Conservation (phyloP, 139 green algal genomes). For the Chlamydomonas asymmetrica region DNA sequence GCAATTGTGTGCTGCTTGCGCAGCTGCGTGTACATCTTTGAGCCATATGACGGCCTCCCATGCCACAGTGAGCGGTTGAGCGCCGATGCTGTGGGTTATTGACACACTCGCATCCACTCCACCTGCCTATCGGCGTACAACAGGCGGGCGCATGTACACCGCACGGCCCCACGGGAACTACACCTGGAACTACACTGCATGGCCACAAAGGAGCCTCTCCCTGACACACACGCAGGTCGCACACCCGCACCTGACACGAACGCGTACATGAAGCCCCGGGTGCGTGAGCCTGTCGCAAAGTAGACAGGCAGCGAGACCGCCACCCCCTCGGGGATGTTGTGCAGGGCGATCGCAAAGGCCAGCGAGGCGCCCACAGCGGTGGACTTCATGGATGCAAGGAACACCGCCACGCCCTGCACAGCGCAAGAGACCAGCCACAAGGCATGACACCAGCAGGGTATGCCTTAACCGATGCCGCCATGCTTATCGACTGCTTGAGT, state of each 20-base stretch:
- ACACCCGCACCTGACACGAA: conserved; percentile 19
- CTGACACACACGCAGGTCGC: too few species aligned
- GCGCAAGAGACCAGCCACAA: conserved; percentile 32
- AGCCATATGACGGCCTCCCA: not conserved
- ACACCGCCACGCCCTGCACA: conserved; percentile 64
- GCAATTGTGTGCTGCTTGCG: too few species aligned
- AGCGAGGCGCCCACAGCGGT: conserved; percentile 55
- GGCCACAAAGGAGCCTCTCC: not conserved
- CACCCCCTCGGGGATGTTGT: conserved; percentile 86
- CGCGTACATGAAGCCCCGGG: conserved; percentile 58
- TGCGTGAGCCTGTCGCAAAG: conserved; percentile 73
- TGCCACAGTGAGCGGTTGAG: too few species aligned
- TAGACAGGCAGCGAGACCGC: conserved; percentile 90
- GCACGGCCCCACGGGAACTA: not conserved
- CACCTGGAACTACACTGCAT: not conserved
- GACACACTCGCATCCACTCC: too few species aligned
- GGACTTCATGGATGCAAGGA: conserved; percentile 65
- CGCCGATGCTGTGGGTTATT: too few species aligned
- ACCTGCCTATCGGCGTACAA: too few species aligned
- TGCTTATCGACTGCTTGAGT: too few species aligned
- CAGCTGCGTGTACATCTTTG: not conserved
- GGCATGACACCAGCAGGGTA: not conserved
- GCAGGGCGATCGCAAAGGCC: conserved; percentile 80
- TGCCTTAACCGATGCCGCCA: too few species aligned
- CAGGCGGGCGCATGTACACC: too few species aligned